These are phyloP conservation scores for Plasmodium gonderi DNA, from an alignment of 169 alveolate species.

Conservation along the genomic window DNA sequence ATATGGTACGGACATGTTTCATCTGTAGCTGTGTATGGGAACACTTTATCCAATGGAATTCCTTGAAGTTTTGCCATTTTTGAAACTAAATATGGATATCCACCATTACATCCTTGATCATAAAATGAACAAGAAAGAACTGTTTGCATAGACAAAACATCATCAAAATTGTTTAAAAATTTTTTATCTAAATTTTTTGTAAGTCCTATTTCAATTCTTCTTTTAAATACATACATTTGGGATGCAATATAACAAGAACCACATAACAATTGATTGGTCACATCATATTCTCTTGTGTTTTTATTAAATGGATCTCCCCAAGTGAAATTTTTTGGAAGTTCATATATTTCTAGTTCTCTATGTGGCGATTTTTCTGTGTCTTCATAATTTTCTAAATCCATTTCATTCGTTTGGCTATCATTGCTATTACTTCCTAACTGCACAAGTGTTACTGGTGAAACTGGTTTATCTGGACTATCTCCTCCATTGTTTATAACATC, in stretches of 20 bases:
- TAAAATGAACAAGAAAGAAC: slow-evolving; percentile 70
- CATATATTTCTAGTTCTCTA: slow-evolving; percentile 59
- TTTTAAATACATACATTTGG: slow-evolving; percentile 88
- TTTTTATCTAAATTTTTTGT: slow-evolving; percentile 79
- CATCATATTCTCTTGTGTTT: slow-evolving; percentile 68
- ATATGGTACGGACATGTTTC: slow-evolving; percentile 29
- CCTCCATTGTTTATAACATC: slow-evolving; percentile 10
- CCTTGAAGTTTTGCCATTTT: slow-evolving; percentile 90
- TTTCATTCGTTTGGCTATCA: slow-evolving; percentile 4
- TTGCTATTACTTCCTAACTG: neutral
- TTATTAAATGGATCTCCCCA: slow-evolving; percentile 88
- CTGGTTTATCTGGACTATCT: slow-evolving; percentile 14
- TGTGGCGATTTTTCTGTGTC: slow-evolving; percentile 11
- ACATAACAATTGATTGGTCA: slow-evolving; percentile 90
- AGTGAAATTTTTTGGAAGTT: slow-evolving; percentile 80
- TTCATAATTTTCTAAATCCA: slow-evolving; percentile 52
- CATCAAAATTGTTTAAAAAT: slow-evolving; percentile 66
- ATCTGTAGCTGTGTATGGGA: slow-evolving; percentile 65
- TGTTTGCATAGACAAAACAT: slow-evolving; percentile 77
- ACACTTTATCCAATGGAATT: slow-evolving; percentile 79
- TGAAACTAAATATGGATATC: slow-evolving; percentile 91
- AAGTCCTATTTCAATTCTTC: slow-evolving; percentile 89
- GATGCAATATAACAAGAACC: slow-evolving; percentile 97
- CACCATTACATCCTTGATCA: slow-evolving; percentile 93
- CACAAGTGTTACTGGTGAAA: slow-evolving; percentile 11